Evolutionary conservation across 2,329 filamentous ascomycete species (phyloP).

Genomic region (Chaetomiaceae sp.): DNA sequence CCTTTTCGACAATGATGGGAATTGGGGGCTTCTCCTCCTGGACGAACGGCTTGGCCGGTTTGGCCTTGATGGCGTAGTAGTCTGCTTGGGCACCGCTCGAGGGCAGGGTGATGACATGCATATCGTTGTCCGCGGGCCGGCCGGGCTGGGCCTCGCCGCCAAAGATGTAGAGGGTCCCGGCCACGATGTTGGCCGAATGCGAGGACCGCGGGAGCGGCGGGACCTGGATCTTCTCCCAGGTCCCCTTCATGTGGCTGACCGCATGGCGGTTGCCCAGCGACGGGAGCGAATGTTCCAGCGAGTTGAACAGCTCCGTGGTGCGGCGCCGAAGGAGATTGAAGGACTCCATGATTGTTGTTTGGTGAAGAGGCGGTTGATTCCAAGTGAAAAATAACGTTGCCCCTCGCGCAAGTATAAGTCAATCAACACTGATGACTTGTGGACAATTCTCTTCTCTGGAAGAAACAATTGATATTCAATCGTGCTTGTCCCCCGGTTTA

Average conservation of each 20-base stretch:
- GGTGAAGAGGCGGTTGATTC: neutral
- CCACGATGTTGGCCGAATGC: constrained; percentile 61
- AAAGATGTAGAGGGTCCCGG: constrained; percentile 58
- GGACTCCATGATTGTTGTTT: constrained; percentile 41
- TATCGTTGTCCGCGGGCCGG: constrained; percentile 64
- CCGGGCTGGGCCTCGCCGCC: constrained; percentile 64
- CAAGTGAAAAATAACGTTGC: neutral
- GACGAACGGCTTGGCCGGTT: constrained; percentile 15
- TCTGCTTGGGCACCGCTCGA: constrained; percentile 54
- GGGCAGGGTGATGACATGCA: constrained; percentile 61
- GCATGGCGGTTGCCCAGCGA: constrained; percentile 30
- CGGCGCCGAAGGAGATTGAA: constrained; percentile 51
- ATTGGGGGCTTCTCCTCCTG: neutral
- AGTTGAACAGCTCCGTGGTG: constrained; percentile 48
- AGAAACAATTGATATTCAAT: too few relatives aligned
- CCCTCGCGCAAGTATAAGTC: too few relatives aligned
- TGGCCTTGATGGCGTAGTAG: constrained; percentile 52
- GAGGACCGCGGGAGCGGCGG: constrained; percentile 65
- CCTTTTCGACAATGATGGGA: neutral
- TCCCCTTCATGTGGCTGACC: constrained; percentile 44
- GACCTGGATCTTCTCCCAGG: constrained; percentile 55
- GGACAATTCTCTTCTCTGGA: too few relatives aligned
- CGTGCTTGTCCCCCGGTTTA: too few relatives aligned
- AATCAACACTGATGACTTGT: too few relatives aligned
- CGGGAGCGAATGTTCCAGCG: constrained; percentile 28